Evolutionary conservation across 176 grass and related monocot genomes (phyloP).

Genomic region (Cenchrus fungigraminus): DNA sequence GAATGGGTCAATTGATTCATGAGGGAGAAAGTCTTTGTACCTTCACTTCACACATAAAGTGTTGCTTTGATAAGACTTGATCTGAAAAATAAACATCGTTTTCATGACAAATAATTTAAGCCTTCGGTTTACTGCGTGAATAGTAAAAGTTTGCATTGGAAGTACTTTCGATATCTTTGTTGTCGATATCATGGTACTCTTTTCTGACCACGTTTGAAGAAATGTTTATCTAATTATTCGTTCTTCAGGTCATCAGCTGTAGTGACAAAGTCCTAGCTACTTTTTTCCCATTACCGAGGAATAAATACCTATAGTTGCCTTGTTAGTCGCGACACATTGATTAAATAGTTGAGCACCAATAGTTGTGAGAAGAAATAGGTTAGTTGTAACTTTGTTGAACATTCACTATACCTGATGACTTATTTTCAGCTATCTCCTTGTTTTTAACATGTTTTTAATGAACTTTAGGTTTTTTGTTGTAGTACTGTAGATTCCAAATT

Average conservation of each 20-base stretch:
- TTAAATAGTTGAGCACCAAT: neutral
- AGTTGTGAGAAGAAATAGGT: neutral
- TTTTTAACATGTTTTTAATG: neutral
- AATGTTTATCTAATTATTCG: neutral
- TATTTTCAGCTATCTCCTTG: neutral
- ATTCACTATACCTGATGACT: neutral
- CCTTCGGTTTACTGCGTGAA: neutral
- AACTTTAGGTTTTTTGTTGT: neutral
- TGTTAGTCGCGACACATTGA: neutral
- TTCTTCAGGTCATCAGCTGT: neutral
- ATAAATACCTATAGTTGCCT: neutral
- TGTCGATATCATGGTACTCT: neutral
- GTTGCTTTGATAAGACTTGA: neutral
- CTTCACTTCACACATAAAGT: neutral
- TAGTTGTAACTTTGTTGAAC: neutral
- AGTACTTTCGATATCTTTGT: neutral
- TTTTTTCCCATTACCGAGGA: neutral
- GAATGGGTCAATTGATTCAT: neutral
- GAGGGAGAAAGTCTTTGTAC: neutral
- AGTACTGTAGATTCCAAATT: neutral
- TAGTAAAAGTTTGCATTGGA: neutral
- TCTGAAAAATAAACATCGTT: neutral
- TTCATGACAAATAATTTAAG: neutral
- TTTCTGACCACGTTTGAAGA: neutral
- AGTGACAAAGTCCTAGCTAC: neutral